These are phyloP conservation scores for Paramecium octaurelia DNA, from an alignment of 73 alveolate genomes.

Conservation along the genomic window DNA sequence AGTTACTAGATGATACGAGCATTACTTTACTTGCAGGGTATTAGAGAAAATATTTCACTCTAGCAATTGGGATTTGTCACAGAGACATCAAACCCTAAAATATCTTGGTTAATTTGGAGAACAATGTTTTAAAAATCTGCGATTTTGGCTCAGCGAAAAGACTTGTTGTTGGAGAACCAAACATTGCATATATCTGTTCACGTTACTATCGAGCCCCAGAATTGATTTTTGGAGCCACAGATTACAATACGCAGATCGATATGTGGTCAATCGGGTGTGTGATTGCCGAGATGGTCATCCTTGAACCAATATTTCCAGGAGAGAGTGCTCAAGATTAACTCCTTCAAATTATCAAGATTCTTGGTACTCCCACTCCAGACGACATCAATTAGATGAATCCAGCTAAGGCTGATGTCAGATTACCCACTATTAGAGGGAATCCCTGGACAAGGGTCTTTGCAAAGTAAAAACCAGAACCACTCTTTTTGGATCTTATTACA, in stretches of 20 bases:
- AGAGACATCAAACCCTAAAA: slow-evolving; percentile 84
- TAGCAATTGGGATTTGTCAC: slow-evolving; percentile 75
- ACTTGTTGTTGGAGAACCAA: slow-evolving; percentile 78
- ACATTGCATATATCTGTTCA: slow-evolving; percentile 81
- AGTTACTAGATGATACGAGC: slow-evolving; percentile 86
- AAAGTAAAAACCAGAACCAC: slow-evolving; percentile 51
- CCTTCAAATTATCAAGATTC: slow-evolving; percentile 84
- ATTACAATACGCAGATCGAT: slow-evolving; percentile 77
- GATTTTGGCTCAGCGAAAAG: slow-evolving; percentile 92
- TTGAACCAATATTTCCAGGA: slow-evolving; percentile 87
- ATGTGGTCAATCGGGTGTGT: slow-evolving; percentile 94
- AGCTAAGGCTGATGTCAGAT: slow-evolving; percentile 77
- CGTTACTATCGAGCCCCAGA: slow-evolving; percentile 85
- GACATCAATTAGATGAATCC: slow-evolving; percentile 88
- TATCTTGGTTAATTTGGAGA: slow-evolving; percentile 64
- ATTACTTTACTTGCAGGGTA: slow-evolving; percentile 75
- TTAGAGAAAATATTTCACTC: not conserved
- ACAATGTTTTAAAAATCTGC: slow-evolving; percentile 68
- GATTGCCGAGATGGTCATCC: slow-evolving; percentile 83
- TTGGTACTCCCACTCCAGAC: slow-evolving; percentile 87
- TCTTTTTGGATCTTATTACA: slow-evolving; percentile 41
- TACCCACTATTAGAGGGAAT: slow-evolving; percentile 69
- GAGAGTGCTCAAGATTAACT: slow-evolving; percentile 83
- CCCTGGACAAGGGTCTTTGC: slow-evolving; percentile 54
- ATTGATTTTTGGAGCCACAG: slow-evolving; percentile 74